These are phyloP conservation scores for Corymbia maculata DNA, from an alignment of 345 rosid species.

Conservation along the genomic window DNA sequence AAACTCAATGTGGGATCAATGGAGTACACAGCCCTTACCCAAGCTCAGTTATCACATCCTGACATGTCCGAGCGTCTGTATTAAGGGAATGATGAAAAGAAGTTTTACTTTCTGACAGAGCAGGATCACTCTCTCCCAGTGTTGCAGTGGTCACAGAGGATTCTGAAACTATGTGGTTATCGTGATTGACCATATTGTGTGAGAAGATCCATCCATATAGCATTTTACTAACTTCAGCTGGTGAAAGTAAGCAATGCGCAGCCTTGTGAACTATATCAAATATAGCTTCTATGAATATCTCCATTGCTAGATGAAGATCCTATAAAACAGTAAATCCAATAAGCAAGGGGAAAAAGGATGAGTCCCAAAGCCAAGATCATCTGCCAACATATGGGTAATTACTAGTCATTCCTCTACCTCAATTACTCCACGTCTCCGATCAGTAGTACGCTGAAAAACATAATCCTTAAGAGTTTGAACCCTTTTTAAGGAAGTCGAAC, in stretches of 20 bases:
- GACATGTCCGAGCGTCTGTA: conserved; percentile 90
- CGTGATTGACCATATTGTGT: conserved; percentile 1
- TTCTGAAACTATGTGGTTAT: conserved; percentile 3
- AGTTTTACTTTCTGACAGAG: conserved; percentile 35
- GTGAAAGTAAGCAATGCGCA: conserved; percentile 66
- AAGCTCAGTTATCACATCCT: conserved; percentile 91
- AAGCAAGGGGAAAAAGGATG: background rate
- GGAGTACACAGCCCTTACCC: conserved; percentile 44
- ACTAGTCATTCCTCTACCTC: conserved; percentile 31
- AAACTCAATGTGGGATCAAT: background rate
- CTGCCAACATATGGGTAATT: background rate
- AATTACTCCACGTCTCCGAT: conserved; percentile 89
- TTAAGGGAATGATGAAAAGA: conserved; percentile 57
- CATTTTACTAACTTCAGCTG: conserved; percentile 37
- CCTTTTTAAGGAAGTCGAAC: conserved; percentile 25
- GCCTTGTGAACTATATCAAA: conserved; percentile 78
- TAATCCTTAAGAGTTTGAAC: conserved; percentile 41
- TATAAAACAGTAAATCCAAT: conserved; percentile 12
- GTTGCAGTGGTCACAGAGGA: conserved; percentile 36
- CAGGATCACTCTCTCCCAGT: conserved; percentile 59
- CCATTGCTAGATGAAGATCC: conserved; percentile 95
- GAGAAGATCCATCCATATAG: conserved; percentile 42
- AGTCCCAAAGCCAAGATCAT: background rate
- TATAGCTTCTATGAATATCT: conserved; percentile 70
- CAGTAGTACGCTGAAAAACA: conserved; percentile 66